These are phyloP conservation scores for Stereum hirsutum DNA, from an alignment of 1,284 basidiomycete genomes.

Conservation along the genomic window DNA sequence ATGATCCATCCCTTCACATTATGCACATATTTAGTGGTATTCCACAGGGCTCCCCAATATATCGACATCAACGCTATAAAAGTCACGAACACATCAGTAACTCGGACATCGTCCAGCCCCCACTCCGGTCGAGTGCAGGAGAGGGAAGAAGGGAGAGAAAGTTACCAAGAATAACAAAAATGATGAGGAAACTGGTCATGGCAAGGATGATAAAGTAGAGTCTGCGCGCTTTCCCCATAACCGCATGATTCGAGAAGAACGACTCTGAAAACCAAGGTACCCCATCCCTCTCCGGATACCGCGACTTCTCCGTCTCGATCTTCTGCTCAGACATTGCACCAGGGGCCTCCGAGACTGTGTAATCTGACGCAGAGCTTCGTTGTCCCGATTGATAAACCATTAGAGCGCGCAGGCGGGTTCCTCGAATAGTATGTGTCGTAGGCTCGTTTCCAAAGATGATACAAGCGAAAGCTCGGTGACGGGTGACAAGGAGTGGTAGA, in stretches of 20 bases:
- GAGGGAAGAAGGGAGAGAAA: too few species aligned
- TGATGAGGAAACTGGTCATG: slow-evolving; percentile 14
- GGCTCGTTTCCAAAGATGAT: neutral
- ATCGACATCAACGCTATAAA: slow-evolving; percentile 24
- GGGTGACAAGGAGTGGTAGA: neutral
- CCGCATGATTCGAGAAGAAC: slow-evolving; percentile 23
- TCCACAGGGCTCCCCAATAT: slow-evolving; percentile 29
- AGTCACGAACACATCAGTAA: too few species aligned
- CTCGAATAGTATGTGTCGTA: neutral
- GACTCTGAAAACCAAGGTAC: slow-evolving; percentile 23
- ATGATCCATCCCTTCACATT: slow-evolving; percentile 29
- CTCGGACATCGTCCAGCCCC: too few species aligned
- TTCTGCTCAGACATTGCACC: neutral
- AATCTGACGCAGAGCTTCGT: neutral
- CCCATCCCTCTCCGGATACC: too few species aligned
- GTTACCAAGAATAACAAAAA: slow-evolving; percentile 22
- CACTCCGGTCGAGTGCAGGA: too few species aligned
- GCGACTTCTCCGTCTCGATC: neutral
- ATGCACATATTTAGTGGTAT: slow-evolving; percentile 19
- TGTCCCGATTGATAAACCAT: neutral
- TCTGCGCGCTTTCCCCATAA: slow-evolving; percentile 19
- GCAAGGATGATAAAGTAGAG: slow-evolving; percentile 23
- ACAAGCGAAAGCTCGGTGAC: neutral
- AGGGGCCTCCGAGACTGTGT: neutral
- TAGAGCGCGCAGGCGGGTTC: neutral